Evolutionary conservation across 257 asterid species (phyloP).

Genomic region (Avicennia marina): DNA sequence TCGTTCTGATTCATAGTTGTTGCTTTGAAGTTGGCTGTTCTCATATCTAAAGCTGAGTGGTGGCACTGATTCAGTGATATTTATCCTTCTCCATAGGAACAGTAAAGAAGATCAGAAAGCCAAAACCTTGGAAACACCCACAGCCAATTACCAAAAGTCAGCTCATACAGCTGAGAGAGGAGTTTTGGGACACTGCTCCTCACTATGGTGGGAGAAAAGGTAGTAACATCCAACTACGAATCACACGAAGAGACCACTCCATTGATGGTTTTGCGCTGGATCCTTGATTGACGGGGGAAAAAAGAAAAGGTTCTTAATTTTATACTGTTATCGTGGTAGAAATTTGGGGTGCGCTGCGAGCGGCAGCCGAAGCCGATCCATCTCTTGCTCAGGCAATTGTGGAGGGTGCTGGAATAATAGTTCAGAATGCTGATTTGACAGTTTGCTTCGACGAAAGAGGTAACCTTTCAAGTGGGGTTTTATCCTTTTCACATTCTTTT

Average conservation of each 20-base stretch:
- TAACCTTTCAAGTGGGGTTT: not conserved
- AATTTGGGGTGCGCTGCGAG: slow-evolving; percentile 81
- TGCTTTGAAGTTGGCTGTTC: not conserved
- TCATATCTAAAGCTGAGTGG: not conserved
- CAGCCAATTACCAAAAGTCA: slow-evolving; percentile 81
- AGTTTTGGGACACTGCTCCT: slow-evolving; percentile 94
- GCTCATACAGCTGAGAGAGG: slow-evolving; percentile 69
- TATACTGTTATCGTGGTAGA: slow-evolving; percentile 24
- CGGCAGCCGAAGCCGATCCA: slow-evolving; percentile 72
- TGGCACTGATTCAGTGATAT: not conserved
- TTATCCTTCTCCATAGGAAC: slow-evolving; percentile 27
- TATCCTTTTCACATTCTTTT: too few species aligned
- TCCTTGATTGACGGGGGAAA: too few species aligned
- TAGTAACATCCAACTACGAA: slow-evolving; percentile 3
- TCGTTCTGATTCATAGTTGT: not conserved
- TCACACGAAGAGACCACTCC: not conserved
- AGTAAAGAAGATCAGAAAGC: slow-evolving; percentile 53
- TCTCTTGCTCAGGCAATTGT: slow-evolving; percentile 55
- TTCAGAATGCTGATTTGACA: slow-evolving; percentile 64
- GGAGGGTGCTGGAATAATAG: slow-evolving; percentile 62
- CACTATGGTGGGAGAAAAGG: slow-evolving; percentile 84
- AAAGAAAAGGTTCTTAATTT: not conserved
- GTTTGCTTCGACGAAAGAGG: slow-evolving; percentile 74
- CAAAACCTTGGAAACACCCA: slow-evolving; percentile 85
- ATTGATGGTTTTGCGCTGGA: not conserved